Evolutionary conservation across 2,329 filamentous ascomycete species (phyloP).

Genomic region (Nemania sp.): DNA sequence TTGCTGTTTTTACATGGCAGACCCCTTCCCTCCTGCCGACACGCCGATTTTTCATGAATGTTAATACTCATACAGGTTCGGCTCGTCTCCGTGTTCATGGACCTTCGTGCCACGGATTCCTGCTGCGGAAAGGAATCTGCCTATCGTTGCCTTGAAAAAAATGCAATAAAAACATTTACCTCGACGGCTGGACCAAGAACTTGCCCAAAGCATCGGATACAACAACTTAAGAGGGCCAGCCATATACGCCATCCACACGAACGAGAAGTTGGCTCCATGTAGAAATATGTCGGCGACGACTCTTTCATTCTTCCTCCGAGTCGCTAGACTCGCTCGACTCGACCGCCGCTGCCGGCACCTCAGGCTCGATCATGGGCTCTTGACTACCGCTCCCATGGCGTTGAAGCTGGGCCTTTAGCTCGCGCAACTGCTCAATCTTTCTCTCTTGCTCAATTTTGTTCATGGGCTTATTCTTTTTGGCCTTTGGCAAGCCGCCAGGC

Average conservation of each 20-base stretch:
- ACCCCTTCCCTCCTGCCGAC: background rate
- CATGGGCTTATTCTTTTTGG: constrained; percentile 79
- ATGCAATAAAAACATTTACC: background rate
- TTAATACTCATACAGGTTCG: constrained; percentile 31
- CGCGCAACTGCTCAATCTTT: constrained; percentile 66
- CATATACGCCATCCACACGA: constrained; percentile 1
- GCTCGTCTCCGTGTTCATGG: background rate
- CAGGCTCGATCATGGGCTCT: constrained; percentile 36
- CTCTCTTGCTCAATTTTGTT: constrained; percentile 72
- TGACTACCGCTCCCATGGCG: constrained; percentile 51
- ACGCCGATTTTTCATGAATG: constrained; percentile 10
- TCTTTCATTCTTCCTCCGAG: constrained; percentile 38
- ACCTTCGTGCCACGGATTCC: background rate
- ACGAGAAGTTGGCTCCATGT: background rate
- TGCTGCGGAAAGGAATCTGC: background rate
- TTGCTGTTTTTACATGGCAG: constrained; percentile 25
- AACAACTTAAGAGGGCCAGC: background rate
- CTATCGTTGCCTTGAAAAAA: background rate
- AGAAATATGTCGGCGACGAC: background rate
- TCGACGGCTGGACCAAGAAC: background rate
- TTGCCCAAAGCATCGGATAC: constrained; percentile 4
- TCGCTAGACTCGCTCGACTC: constrained; percentile 39
- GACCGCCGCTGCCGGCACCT: constrained; percentile 30
- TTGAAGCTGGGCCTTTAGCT: constrained; percentile 58
- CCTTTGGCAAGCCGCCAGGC: constrained; percentile 51